These are phyloP conservation scores for Umbelopsis sp. DNA, from an alignment of 192 early-diverging fungal species.

Conservation along the genomic window DNA sequence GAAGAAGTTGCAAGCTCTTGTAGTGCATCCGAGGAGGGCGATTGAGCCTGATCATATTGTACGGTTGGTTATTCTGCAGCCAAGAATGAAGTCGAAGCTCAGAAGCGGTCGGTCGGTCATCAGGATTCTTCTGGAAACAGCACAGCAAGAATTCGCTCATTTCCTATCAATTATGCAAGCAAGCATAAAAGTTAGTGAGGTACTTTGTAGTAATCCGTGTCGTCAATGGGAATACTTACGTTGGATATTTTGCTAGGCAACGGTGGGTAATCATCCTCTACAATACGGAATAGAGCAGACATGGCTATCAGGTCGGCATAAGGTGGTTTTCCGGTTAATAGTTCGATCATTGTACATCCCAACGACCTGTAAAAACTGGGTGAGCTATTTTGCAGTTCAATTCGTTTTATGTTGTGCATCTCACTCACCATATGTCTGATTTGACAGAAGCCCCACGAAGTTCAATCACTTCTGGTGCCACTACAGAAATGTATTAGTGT, in stretches of 20 bases:
- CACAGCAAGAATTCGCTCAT: constrained; percentile 78
- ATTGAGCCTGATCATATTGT: constrained; percentile 30
- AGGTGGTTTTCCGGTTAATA: constrained; percentile 91
- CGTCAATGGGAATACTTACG: constrained; percentile 20
- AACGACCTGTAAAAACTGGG: constrained; percentile 56
- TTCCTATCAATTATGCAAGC: constrained; percentile 34
- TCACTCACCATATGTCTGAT: constrained; percentile 86
- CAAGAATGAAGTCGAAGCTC: constrained; percentile 78
- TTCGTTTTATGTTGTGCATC: not conserved
- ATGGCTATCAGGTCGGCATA: constrained; percentile 84
- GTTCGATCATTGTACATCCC: constrained; percentile 92
- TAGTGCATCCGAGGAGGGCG: not conserved
- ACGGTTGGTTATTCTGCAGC: constrained; percentile 56
- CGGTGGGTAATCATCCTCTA: constrained; percentile 88
- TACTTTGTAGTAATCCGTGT: not conserved
- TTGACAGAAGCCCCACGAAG: constrained; percentile 83
- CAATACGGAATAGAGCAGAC: constrained; percentile 93
- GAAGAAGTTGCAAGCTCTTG: not conserved
- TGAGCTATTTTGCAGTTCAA: not conserved
- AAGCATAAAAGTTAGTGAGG: too few species aligned
- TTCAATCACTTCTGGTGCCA: constrained; percentile 93
- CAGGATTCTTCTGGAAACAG: constrained; percentile 87
- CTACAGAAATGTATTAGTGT: constrained; percentile 9
- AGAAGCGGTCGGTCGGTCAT: constrained; percentile 68
- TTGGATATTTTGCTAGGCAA: constrained; percentile 79